Conservation (phyloP, 2,329 filamentous ascomycete genomes). For the Phyllosticta capitalensis region DNA sequence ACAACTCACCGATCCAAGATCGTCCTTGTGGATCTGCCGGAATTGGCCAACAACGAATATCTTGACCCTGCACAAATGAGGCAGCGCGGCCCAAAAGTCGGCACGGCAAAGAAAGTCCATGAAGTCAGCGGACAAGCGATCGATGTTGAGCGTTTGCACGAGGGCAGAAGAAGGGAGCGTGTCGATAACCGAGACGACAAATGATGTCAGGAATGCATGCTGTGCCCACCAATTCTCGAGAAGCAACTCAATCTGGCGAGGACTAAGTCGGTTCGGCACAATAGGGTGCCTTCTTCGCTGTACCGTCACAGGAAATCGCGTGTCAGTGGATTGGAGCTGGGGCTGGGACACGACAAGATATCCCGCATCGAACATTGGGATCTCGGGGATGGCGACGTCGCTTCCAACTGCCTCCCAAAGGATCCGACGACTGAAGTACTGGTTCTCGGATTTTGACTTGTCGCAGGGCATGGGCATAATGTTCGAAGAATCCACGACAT, state of each 20-base stretch:
- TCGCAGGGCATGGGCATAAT: neutral
- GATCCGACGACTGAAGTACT: neutral
- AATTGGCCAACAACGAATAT: slow-evolving; percentile 58
- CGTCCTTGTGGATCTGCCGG: slow-evolving; percentile 46
- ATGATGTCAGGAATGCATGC: slow-evolving; percentile 57
- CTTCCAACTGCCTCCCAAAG: neutral
- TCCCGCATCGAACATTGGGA: neutral
- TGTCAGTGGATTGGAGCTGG: no score
- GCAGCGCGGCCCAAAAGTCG: slow-evolving; percentile 54
- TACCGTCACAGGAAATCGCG: no score
- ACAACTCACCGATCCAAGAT: slow-evolving; percentile 38
- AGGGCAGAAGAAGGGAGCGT: slow-evolving; percentile 44
- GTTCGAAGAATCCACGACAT: neutral
- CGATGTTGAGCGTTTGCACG: slow-evolving; percentile 52
- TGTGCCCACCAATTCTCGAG: slow-evolving; percentile 61
- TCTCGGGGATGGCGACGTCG: neutral
- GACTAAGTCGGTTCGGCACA: slow-evolving; percentile 48
- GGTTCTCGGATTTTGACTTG: neutral
- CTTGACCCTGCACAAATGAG: slow-evolving; percentile 44
- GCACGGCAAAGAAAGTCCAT: slow-evolving; percentile 45
- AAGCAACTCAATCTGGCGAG: slow-evolving; percentile 58
- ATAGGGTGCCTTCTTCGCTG: slow-evolving; percentile 21
- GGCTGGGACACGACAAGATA: neutral
- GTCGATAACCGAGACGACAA: slow-evolving; percentile 55
- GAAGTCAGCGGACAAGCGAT: slow-evolving; percentile 54